Conservation (phyloP, 2,329 filamentous ascomycete genomes). For the Phyllosticta paracitricarpa region DNA sequence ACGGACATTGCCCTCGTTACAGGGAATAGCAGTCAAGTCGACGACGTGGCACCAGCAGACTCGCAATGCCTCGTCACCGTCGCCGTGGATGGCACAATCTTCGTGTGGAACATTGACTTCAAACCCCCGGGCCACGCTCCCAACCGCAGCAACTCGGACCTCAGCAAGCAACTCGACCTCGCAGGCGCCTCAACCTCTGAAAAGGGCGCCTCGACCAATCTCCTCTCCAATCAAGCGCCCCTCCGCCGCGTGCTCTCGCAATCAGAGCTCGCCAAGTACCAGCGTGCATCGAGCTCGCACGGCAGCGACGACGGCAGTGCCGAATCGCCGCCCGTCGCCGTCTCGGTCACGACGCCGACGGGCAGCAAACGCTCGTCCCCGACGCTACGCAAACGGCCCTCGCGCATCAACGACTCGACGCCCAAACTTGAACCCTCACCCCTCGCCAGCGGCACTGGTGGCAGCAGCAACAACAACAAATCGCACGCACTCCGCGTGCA, state of each 20-base stretch:
- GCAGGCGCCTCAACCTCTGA: slow-evolving; percentile 22
- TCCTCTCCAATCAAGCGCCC: slow-evolving; percentile 49
- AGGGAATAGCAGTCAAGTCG: slow-evolving; percentile 29
- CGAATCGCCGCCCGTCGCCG: slow-evolving; percentile 11
- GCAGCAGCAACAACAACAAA: not conserved
- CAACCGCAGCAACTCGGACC: slow-evolving; percentile 19
- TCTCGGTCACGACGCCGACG: slow-evolving; percentile 12
- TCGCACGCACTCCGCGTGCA: slow-evolving; percentile 23
- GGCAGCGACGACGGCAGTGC: slow-evolving; percentile 31
- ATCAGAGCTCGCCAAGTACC: slow-evolving; percentile 74
- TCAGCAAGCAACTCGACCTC: slow-evolving; percentile 28
- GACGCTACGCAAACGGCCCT: slow-evolving; percentile 36
- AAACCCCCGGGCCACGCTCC: slow-evolving; percentile 13
- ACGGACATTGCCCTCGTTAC: slow-evolving; percentile 60
- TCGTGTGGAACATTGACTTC: slow-evolving; percentile 34
- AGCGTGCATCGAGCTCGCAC: slow-evolving; percentile 25
- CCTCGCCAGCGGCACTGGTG: slow-evolving; percentile 10
- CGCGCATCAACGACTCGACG: slow-evolving; percentile 17
- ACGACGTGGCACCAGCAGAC: slow-evolving; percentile 25
- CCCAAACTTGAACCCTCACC: slow-evolving; percentile 36
- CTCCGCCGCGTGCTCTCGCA: slow-evolving; percentile 79
- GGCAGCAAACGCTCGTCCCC: slow-evolving; percentile 34
- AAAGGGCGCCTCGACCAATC: slow-evolving; percentile 14
- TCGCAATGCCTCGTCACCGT: slow-evolving; percentile 39
- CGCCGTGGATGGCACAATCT: slow-evolving; percentile 41